Evolutionary conservation across 768 basidiomycete genomes (phyloP).

Genomic region (Tulasnella sp.): DNA sequence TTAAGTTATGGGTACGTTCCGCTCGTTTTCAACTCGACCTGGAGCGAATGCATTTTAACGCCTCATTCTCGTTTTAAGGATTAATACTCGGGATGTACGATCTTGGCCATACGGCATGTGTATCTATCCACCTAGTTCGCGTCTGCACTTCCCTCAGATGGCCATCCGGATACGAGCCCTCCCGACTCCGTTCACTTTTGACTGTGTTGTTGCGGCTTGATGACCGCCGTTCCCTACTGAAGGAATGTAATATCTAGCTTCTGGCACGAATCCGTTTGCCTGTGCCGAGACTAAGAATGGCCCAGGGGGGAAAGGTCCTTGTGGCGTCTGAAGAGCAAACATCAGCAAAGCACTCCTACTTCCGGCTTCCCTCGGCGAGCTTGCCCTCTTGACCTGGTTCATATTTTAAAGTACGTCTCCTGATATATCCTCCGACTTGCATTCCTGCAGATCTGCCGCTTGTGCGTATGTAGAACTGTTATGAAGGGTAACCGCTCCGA

Average conservation of each 20-base stretch:
- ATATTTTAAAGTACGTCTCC: no score
- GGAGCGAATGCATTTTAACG: background rate
- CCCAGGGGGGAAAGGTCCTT: no score
- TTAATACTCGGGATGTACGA: background rate
- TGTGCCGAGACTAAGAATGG: no score
- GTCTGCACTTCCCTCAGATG: background rate
- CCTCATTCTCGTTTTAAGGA: background rate
- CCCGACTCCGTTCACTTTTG: no score
- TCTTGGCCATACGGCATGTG: background rate
- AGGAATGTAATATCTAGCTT: background rate
- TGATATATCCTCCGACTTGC: no score
- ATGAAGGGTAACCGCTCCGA: background rate
- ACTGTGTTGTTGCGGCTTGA: no score
- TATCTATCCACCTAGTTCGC: background rate
- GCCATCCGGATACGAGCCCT: background rate
- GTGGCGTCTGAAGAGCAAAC: no score
- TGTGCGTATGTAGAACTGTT: background rate
- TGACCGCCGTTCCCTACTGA: background rate
- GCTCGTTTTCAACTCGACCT: background rate
- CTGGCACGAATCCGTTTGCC: no score
- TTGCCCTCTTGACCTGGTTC: no score
- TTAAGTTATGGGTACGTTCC: constrained; percentile 81
- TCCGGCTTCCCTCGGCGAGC: no score
- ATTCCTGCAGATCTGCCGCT: no score
- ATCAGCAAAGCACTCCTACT: no score